A percentile compares a stretch with the other conserved stretches of the same genome.
phyloP scores from a whole-genome alignment of 2,329 filamentous ascomycete genomes.

The Fusarium sambucinum region DNA sequence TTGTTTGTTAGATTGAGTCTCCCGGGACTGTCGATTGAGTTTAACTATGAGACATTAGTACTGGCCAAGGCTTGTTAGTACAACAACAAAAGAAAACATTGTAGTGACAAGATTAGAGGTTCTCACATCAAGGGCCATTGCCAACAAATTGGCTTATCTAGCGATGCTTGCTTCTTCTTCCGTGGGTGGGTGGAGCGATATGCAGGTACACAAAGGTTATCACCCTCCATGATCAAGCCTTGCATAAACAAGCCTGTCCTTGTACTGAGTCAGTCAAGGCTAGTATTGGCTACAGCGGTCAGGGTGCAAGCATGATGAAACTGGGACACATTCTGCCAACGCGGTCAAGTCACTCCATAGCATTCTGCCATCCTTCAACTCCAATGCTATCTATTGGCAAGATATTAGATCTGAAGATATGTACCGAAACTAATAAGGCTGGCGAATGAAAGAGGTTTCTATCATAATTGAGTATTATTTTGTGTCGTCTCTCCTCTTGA shows the following conservation, averaged over 20 bases:
- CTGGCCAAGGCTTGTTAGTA: not conserved
- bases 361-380: not conserved
- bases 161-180: not conserved
- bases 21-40: not conserved
- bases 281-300: not conserved
- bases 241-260: not conserved
- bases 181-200: slow-evolving; percentile 20
- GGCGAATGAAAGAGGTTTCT: not conserved
- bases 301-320: not conserved
- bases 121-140: slow-evolving; percentile 6
- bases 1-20: slow-evolving; percentile 10
- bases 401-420: not conserved
- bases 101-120: not conserved
- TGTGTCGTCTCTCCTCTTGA: no score
- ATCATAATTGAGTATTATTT: not conserved
- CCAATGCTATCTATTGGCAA: not conserved
- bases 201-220: slow-evolving; percentile 35
- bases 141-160: not conserved
- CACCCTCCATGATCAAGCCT: slow-evolving; percentile 3
- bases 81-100: not conserved
- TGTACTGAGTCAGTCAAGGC: not conserved
- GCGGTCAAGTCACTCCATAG: not conserved
- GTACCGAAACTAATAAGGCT: not conserved
- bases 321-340: no score
- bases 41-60: not conserved